A percentile compares a stretch with the other conserved stretches of the same genome.
These are phyloP conservation scores for Sistotremastrum niveocremeum DNA, from an alignment of 768 basidiomycete species.

Conservation along the genomic window DNA sequence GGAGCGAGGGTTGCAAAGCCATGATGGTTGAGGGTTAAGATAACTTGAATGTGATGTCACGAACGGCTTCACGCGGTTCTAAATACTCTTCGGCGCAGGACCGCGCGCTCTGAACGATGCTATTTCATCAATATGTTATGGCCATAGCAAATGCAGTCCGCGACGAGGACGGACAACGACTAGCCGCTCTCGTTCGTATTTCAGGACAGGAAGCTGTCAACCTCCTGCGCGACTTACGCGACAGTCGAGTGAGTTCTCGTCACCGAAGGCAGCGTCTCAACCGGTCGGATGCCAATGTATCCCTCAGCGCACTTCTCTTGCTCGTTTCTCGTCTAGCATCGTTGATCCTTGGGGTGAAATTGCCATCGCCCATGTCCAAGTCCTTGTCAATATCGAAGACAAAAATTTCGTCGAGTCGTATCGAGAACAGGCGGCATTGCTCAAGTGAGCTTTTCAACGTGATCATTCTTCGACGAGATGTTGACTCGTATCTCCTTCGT, in stretches of 20 bases:
- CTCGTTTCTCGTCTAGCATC: constrained; percentile 23
- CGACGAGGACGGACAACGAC: constrained; percentile 4
- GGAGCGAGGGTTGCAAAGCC: constrained; percentile 68
- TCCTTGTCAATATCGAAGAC: constrained; percentile 56
- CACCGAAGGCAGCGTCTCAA: background rate
- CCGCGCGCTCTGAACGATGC: background rate
- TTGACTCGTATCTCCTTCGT: background rate
- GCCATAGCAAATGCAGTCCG: constrained; percentile 6
- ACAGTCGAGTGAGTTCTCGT: constrained; percentile 5
- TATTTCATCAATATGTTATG: constrained; percentile 6
- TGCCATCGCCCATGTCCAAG: constrained; percentile 68
- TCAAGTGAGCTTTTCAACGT: constrained; percentile 43
- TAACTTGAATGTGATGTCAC: no score
- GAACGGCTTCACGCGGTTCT: no score
- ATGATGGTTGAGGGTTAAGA: constrained; percentile 22
- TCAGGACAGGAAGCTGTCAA: constrained; percentile 3
- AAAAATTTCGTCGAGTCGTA: constrained; percentile 61
- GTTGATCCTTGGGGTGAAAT: constrained; percentile 78
- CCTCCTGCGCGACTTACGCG: constrained; percentile 7
- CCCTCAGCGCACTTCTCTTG: no score
- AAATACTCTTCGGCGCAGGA: background rate
- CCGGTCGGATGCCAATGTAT: no score
- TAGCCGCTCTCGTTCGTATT: constrained; percentile 3
- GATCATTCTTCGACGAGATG: background rate
- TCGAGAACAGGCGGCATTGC: constrained; percentile 62